Conservation (phyloP, 2,329 filamentous ascomycete species). For the Achaetomium macrosporum region DNA sequence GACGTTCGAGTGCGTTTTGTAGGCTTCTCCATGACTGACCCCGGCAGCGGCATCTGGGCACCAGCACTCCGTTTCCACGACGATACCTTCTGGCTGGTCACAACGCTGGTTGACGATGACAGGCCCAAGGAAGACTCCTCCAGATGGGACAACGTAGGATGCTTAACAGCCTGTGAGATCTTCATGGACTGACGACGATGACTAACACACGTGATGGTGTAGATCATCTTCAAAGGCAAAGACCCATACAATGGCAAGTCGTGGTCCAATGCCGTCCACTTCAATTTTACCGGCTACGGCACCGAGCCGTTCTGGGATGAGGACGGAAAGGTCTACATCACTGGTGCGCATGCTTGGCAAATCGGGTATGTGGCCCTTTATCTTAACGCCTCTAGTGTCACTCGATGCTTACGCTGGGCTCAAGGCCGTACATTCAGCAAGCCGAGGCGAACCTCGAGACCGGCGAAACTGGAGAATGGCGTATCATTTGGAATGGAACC, state of each 20-base stretch:
- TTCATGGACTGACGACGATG: neutral
- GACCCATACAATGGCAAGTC: conserved; percentile 37
- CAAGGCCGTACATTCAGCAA: conserved; percentile 36
- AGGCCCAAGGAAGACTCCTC: conserved; percentile 29
- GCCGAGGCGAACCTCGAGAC: conserved; percentile 37
- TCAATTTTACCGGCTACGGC: conserved; percentile 47
- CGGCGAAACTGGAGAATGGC: conserved; percentile 34
- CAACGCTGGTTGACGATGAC: conserved; percentile 33
- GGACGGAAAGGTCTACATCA: conserved; percentile 48
- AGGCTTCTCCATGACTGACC: neutral
- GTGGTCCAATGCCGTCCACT: conserved; percentile 45
- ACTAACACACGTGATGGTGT: neutral
- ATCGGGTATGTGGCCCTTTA: conserved; percentile 12
- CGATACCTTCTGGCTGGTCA: conserved; percentile 29
- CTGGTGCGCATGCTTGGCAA: conserved; percentile 21
- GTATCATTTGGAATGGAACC: conserved; percentile 43
- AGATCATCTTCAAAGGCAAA: conserved; percentile 41
- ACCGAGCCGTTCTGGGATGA: conserved; percentile 51
- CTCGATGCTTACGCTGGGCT: neutral
- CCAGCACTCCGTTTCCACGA: conserved; percentile 28
- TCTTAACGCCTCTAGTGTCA: neutral
- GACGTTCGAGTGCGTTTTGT: neutral
- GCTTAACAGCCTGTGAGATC: neutral
- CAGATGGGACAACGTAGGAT: conserved; percentile 34
- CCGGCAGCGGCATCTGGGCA: conserved; percentile 30